phyloP scores from a whole-genome alignment of 1,139 yeast species.

The Hyphopichia burtonii region DNA sequence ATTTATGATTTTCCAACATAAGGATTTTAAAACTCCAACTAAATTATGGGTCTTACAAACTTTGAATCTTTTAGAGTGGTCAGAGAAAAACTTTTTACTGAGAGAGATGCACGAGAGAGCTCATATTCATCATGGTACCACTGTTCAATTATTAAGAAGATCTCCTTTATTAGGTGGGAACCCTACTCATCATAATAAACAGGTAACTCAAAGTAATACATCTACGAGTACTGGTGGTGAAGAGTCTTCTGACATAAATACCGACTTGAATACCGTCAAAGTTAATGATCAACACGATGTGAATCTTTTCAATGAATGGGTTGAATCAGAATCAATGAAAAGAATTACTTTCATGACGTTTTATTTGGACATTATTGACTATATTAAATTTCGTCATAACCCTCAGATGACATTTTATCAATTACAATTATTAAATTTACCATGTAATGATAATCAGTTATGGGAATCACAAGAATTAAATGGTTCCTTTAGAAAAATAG shows the following conservation, averaged over 20 bases:
- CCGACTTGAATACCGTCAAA: constrained; percentile 17
- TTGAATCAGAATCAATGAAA: constrained; percentile 74
- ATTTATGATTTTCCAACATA: constrained; percentile 58
- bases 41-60: constrained; percentile 68
- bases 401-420: constrained; percentile 70
- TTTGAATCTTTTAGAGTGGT: constrained; percentile 59
- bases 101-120: constrained; percentile 70
- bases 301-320: constrained; percentile 55
- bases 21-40: constrained; percentile 61
- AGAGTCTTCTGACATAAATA: constrained; percentile 26
- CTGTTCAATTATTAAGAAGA: constrained; percentile 68
- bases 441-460: constrained; percentile 68
- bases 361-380: constrained; percentile 75
- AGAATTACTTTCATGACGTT: constrained; percentile 79
- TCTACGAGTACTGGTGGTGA: constrained; percentile 33
- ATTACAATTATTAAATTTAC: constrained; percentile 64
- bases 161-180: constrained; percentile 75
- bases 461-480: constrained; percentile 59
- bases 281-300: constrained; percentile 21
- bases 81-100: constrained; percentile 62
- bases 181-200: constrained; percentile 34
- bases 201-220: constrained; percentile 18
- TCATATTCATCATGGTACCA: constrained; percentile 74
- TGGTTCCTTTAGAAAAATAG: constrained; percentile 41
- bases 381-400: constrained; percentile 77